Percentiles rank a stretch among this genome's conserved stretches.
Evolutionary conservation across 352 stramenopile species (phyloP).

Genomic region (Blastocystis hominis): DNA sequence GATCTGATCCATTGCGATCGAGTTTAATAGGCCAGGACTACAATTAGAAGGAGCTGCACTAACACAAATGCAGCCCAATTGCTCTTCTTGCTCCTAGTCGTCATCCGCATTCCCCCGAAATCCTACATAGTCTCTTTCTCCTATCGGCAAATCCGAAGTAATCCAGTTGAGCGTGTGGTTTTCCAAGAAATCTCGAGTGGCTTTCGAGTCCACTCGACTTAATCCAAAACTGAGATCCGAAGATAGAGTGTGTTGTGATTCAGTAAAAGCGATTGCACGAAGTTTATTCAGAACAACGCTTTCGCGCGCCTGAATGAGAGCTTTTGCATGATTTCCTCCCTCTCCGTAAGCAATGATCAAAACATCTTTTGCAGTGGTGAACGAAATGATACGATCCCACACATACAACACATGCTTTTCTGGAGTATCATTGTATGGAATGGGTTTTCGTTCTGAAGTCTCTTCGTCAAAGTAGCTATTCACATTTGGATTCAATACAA

Average conservation of each 20-base stretch:
- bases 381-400: constrained; percentile 72
- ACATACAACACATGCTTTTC: constrained; percentile 78
- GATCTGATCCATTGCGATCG: neutral
- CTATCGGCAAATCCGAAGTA: constrained; percentile 71
- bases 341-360: constrained; percentile 78
- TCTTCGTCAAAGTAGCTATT: constrained; percentile 68
- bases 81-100: constrained; percentile 5
- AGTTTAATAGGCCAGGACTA: neutral
- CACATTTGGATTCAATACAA: constrained; percentile 77
- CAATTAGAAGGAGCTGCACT: neutral
- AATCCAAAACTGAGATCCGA: constrained; percentile 63
- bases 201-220: constrained; percentile 73
- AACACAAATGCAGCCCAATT: constrained; percentile 14
- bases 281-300: constrained; percentile 74
- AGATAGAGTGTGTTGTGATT: constrained; percentile 68
- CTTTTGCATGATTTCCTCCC: constrained; percentile 75
- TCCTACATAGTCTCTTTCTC: constrained; percentile 69
- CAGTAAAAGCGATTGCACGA: constrained; percentile 73
- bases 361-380: constrained; percentile 67
- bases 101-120: neutral
- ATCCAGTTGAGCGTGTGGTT: constrained; percentile 79
- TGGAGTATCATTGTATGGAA: constrained; percentile 71
- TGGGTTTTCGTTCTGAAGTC: constrained; percentile 70
- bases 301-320: constrained; percentile 71
- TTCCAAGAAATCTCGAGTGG: constrained; percentile 73